Percentiles rank a stretch among this genome's conserved stretches.
Evolutionary conservation across 768 basidiomycete species (phyloP).

Genomic region (Cystofilobasidium bisporidii): DNA sequence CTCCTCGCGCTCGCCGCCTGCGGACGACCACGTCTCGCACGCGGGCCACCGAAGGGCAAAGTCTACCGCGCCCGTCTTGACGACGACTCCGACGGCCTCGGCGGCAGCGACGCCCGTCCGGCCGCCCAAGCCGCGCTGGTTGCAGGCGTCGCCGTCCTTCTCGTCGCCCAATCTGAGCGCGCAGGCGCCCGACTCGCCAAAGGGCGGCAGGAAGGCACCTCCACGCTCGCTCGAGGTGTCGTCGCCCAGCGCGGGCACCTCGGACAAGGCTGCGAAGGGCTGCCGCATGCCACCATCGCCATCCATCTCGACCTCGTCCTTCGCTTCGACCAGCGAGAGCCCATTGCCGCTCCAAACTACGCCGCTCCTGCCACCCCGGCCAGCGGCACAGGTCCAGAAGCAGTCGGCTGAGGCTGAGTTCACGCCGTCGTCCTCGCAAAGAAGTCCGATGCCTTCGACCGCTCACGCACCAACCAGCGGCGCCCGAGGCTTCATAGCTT

Average conservation of each 20-base stretch:
- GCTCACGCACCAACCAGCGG: background rate
- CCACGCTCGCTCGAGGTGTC: too few relatives aligned
- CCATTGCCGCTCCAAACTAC: background rate
- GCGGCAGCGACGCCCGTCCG: background rate
- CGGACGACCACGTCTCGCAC: background rate
- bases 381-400: conserved; percentile 10
- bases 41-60: background rate
- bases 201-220: too few relatives aligned
- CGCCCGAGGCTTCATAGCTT: background rate
- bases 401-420: conserved; percentile 25
- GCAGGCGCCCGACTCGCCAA: background rate
- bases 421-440: background rate
- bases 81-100: background rate
- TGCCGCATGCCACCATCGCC: background rate
- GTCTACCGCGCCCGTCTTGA: background rate
- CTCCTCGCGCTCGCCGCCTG: background rate
- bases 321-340: background rate
- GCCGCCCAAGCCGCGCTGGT: conserved; percentile 2
- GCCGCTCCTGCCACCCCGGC: conserved; percentile 19
- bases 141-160: conserved; percentile 3
- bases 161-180: conserved; percentile 5
- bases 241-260: too few relatives aligned
- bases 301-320: background rate
- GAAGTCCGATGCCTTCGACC: background rate
- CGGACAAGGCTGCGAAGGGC: too few relatives aligned